phyloP scores from a whole-genome alignment of 1,284 basidiomycete species.

The Marasmius oreades region DNA sequence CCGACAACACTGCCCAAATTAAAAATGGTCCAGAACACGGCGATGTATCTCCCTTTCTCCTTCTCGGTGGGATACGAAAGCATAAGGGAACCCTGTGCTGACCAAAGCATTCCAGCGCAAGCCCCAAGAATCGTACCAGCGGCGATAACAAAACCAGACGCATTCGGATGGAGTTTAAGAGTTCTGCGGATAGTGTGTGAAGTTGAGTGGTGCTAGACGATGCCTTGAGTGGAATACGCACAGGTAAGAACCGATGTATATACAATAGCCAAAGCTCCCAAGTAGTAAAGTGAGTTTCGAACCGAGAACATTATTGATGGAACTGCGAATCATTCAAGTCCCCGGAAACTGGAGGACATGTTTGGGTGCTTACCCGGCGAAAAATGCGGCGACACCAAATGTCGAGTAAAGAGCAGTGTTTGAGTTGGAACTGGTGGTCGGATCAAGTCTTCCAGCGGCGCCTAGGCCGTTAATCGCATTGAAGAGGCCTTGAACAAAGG shows the following conservation, averaged over 20 bases:
- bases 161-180: slow-evolving; percentile 61
- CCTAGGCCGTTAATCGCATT: slow-evolving; percentile 35
- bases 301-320: slow-evolving; percentile 77
- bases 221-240: slow-evolving; percentile 19
- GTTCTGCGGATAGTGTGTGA: slow-evolving; percentile 35
- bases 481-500: slow-evolving; percentile 23
- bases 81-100: slow-evolving; percentile 82
- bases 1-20: slow-evolving; percentile 73
- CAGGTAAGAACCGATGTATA: slow-evolving; percentile 77
- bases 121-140: slow-evolving; percentile 81
- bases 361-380: slow-evolving; percentile 50
- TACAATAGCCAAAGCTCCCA: slow-evolving; percentile 66
- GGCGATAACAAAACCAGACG: slow-evolving; percentile 65
- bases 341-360: slow-evolving; percentile 14
- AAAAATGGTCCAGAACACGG: slow-evolving; percentile 76
- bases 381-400: slow-evolving; percentile 63
- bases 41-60: slow-evolving; percentile 79
- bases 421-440: slow-evolving; percentile 36
- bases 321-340: slow-evolving; percentile 35
- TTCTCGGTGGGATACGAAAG: slow-evolving; percentile 76
- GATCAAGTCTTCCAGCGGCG: slow-evolving; percentile 34
- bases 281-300: slow-evolving; percentile 68
- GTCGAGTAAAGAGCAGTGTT: slow-evolving; percentile 67
- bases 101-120: slow-evolving; percentile 85
- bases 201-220: neutral